These are phyloP conservation scores for Hericium coralloides DNA, from an alignment of 768 basidiomycete species.

Conservation along the genomic window DNA sequence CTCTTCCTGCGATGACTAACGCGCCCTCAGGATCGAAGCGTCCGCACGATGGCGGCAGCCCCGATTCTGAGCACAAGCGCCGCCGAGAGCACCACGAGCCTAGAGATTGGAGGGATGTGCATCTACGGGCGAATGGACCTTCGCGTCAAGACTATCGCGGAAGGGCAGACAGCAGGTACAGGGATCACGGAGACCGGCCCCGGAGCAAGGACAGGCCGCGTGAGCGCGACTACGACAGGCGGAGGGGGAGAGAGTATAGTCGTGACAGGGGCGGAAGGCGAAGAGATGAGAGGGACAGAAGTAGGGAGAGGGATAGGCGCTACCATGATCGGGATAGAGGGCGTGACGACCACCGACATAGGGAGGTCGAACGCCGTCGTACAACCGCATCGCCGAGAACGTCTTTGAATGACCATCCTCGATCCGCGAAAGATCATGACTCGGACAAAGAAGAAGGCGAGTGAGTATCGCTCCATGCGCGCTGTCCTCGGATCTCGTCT, in stretches of 20 bases:
- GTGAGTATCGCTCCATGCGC: conserved; percentile 49
- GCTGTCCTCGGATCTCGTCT: too few species aligned
- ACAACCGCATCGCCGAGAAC: conserved; percentile 7
- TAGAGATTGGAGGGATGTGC: conserved; percentile 64
- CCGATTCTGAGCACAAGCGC: conserved; percentile 40
- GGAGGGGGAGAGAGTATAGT: conserved; percentile 18
- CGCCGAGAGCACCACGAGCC: conserved; percentile 41
- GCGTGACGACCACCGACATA: background rate
- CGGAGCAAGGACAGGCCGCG: too few species aligned
- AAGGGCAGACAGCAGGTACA: conserved; percentile 26
- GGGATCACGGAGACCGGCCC: conserved; percentile 18
- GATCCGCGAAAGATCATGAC: conserved; percentile 18
- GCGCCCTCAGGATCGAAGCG: conserved; percentile 78
- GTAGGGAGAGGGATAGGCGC: conserved; percentile 16
- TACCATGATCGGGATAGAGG: conserved; percentile 7
- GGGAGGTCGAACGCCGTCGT: conserved; percentile 10
- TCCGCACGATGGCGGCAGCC: conserved; percentile 51
- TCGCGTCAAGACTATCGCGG: conserved; percentile 24
- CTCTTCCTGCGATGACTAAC: conserved; percentile 55
- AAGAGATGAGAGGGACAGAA: conserved; percentile 27
- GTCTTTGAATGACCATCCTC: conserved; percentile 12
- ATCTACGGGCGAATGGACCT: conserved; percentile 31
- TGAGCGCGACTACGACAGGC: conserved; percentile 19
- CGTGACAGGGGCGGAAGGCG: conserved; percentile 21
- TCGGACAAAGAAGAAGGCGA: conserved; percentile 87